Evolutionary conservation across 1,139 yeast species (phyloP).

Genomic region (Kurtzmaniella quercitrusa): DNA sequence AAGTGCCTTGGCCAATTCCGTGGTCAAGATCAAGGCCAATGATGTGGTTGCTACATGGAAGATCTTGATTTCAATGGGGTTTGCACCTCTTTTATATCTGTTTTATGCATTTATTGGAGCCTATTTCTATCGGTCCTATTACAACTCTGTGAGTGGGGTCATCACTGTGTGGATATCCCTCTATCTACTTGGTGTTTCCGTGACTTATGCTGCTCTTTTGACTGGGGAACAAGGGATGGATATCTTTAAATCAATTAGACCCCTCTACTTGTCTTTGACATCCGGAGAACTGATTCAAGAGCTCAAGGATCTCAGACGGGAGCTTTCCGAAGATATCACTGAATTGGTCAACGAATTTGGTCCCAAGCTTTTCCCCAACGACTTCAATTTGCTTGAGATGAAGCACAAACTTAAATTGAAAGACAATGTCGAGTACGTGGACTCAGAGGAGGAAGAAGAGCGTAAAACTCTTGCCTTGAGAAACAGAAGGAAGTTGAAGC

Average conservation of each 20-base stretch:
- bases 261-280: conserved; percentile 69
- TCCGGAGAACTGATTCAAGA: conserved; percentile 57
- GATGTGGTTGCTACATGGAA: conserved; percentile 98
- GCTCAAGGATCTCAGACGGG: conserved; percentile 37
- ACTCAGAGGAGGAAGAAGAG: conserved; percentile 55
- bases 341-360: conserved; percentile 43
- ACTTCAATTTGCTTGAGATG: conserved; percentile 40
- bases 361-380: conserved; percentile 42
- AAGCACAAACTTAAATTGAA: conserved; percentile 25
- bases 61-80: conserved; percentile 79
- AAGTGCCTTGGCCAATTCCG: conserved; percentile 80
- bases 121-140: conserved; percentile 28
- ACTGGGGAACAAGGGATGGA: conserved; percentile 95
- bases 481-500: conserved; percentile 34
- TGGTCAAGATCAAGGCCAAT: conserved; percentile 85
- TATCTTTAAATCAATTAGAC: conserved; percentile 74
- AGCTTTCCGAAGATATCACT: conserved; percentile 41
- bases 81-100: conserved; percentile 81
- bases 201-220: conserved; percentile 82
- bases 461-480: conserved; percentile 50
- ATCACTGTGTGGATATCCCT: conserved; percentile 41
- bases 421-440: conserved; percentile 26
- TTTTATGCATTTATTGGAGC: conserved; percentile 73
- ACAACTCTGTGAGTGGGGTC: conserved; percentile 19
- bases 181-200: conserved; percentile 56